Base-by-base conservation (phyloP, 208 protist species). In the Acanthamoeba lugdunensis region DNA sequence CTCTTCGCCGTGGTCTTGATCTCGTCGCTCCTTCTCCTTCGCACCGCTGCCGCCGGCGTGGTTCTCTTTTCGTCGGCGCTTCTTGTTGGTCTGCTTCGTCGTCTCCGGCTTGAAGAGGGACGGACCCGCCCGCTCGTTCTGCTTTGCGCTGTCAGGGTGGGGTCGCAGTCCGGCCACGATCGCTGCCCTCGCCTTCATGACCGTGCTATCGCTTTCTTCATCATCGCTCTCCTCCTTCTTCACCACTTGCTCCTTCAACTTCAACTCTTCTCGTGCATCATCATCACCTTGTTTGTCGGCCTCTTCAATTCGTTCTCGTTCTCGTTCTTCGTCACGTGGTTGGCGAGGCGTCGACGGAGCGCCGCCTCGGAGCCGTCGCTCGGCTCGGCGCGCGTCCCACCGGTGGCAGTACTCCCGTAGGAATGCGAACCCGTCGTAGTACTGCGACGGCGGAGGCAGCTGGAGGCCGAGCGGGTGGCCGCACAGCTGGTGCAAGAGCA, bases 401-500 rank as follows among this genome's bases (percentile, higher is more conserved):
- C 11, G 81, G 28, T 28, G 81, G 30, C 45, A 50, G 52, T 88
- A 88, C 50, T 65, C 81, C 23, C 16, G 13, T 3, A 88, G 81
- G 63, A 88, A 88, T 3, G 16, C 28, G 21, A n/a, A 13, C 14
- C 81, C 81, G 30, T 88, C 81, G 50, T 88, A 88, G 81, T 16
- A 45, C 21, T 28, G 81, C 7, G 81, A 88, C 14, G 52, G 45
- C n/a, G 52, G 81, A 25, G 81, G 81, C 73, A 82, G 30, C 18
- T 6, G 67, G 28, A 21, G n/a, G 23, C 81, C 81, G 28, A 88
- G 33, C 25, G 81, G 81, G 5, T 65, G 81, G 13, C 81, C 81
- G 54, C 81, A 88, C 81, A 88, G 23, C 54, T 88, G 81, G 30
- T 88, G 81, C n/a, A 88, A 23, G 6, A 88, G 54, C 45, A 88